Base-by-base conservation (phyloP, 2,329 filamentous ascomycete species). In the Drechslerella coelobrocha region DNA sequence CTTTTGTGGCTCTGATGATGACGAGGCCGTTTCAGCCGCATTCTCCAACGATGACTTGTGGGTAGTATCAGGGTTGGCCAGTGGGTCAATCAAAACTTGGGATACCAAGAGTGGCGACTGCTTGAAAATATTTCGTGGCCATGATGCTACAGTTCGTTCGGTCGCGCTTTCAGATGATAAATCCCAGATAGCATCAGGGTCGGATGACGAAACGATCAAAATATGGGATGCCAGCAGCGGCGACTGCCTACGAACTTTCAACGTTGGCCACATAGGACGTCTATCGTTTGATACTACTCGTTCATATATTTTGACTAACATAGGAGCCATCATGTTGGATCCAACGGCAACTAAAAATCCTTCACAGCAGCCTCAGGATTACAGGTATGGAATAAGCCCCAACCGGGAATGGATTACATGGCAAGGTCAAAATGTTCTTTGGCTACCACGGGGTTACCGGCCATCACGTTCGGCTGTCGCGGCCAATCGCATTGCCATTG, bases 371-470 rank as follows among this genome's bases (percentile, higher is more conserved):
- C 48, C 21, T 52, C 48, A 52, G 48, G 26, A 52, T 26, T 34
- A 52, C 48, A 34, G 48, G 14, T 52, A 52, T 26, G 48, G 23
- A 31, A n/a, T 52, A 52, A 52, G 31, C 31, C 10, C 48, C 4
- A 34, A 48, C 29, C 3, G 31, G 24, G 43, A 21, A 19, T 60
- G 55, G 43, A 19, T 60, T 31, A 48, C 39, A 14, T 50, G 39
- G 26, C 29, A 48, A 26, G 23, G n/a, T 48, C 21, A 60, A 50
- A 48, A 51, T 50, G 26, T 60, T 19, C 55, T 60, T 52, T 60
- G 55, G 43, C 23, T 60, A 43, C 43, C 55, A 19, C 34, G 29
- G n/a, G 43, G 50, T 39, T 39, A 39, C 34, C 34, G 34, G 34
- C 34, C 34, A 14, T 5, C 4, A 3, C 5, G 12, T 39, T 39